Percentiles rank a stretch among this genome's conserved stretches.
These are phyloP conservation scores for Aspergillus transmontanensis DNA, from an alignment of 2,329 filamentous ascomycete genomes.

Conservation along the genomic window DNA sequence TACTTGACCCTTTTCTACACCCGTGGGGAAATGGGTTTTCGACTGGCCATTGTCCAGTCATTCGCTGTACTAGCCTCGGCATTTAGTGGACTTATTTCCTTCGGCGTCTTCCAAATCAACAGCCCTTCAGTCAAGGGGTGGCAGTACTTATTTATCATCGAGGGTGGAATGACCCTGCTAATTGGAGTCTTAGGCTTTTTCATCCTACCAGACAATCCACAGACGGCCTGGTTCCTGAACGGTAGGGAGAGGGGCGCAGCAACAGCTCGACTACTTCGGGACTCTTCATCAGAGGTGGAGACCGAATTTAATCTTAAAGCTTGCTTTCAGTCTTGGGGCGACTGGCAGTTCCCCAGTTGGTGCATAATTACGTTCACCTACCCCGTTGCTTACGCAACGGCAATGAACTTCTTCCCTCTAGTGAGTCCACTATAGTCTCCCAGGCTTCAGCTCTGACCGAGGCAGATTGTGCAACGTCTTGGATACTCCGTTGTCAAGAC, in stretches of 20 bases:
- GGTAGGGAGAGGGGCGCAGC: slow-evolving; percentile 44
- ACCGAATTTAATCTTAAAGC: slow-evolving; percentile 43
- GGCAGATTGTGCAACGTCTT: slow-evolving; percentile 45
- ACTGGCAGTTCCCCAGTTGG: slow-evolving; percentile 48
- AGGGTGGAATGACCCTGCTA: slow-evolving; percentile 41
- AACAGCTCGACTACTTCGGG: slow-evolving; percentile 46
- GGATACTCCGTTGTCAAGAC: slow-evolving; percentile 50
- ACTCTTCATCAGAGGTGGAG: slow-evolving; percentile 45
- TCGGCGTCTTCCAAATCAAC: slow-evolving; percentile 53
- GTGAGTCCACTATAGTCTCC: neutral
- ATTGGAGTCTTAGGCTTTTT: slow-evolving; percentile 32
- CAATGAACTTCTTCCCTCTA: slow-evolving; percentile 52
- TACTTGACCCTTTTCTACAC: slow-evolving; percentile 55
- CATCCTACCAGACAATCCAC: slow-evolving; percentile 36
- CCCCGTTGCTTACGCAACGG: slow-evolving; percentile 50
- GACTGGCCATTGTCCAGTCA: slow-evolving; percentile 50
- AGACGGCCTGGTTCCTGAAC: slow-evolving; percentile 44
- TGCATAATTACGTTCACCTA: slow-evolving; percentile 52
- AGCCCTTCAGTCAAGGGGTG: slow-evolving; percentile 50
- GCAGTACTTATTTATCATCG: slow-evolving; percentile 51
- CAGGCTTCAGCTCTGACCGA: neutral
- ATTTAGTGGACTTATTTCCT: slow-evolving; percentile 44
- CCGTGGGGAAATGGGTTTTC: slow-evolving; percentile 45
- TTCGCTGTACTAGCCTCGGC: slow-evolving; percentile 45
- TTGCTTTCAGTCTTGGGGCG: slow-evolving; percentile 48